Evolutionary conservation across 140 eudicot species (phyloP).

Genomic region (Ambrosia hybrid): DNA sequence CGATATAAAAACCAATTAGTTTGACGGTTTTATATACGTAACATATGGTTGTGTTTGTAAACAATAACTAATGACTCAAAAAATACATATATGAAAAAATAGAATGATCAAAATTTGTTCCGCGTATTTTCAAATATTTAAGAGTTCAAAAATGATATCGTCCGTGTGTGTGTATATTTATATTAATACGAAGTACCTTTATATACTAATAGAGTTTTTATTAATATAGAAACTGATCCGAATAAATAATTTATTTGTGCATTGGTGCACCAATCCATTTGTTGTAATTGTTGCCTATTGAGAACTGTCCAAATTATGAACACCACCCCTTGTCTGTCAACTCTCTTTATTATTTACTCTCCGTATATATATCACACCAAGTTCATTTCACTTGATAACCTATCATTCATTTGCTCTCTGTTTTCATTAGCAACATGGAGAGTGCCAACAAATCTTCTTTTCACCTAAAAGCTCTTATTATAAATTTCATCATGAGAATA

Average conservation of each 20-base stretch:
- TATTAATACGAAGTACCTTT: not conserved
- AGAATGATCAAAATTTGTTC: too few species aligned
- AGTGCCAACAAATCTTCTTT: constrained; percentile 19
- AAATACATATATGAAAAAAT: too few species aligned
- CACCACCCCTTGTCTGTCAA: not conserved
- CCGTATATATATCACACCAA: constrained; percentile 27
- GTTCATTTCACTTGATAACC: constrained; percentile 29
- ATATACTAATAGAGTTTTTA: not conserved
- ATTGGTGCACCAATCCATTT: too few species aligned
- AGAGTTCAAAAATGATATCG: too few species aligned
- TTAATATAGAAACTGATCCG: not conserved
- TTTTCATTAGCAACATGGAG: constrained; percentile 13
- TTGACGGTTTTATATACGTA: too few species aligned
- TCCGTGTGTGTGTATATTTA: not conserved
- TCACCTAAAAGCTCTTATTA: constrained; percentile 20
- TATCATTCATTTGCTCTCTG: constrained; percentile 20
- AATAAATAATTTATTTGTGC: not conserved
- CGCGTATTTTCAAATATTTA: too few species aligned
- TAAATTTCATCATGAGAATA: constrained; percentile 16
- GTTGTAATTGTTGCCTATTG: constrained; percentile 6
- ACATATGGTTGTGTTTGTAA: too few species aligned
- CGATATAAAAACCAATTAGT: too few species aligned
- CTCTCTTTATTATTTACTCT: not conserved
- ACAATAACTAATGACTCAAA: too few species aligned
- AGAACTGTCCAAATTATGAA: constrained; percentile 22